These are phyloP conservation scores for Camelina sativa DNA, from an alignment of 345 rosid genomes.

Conservation along the genomic window DNA sequence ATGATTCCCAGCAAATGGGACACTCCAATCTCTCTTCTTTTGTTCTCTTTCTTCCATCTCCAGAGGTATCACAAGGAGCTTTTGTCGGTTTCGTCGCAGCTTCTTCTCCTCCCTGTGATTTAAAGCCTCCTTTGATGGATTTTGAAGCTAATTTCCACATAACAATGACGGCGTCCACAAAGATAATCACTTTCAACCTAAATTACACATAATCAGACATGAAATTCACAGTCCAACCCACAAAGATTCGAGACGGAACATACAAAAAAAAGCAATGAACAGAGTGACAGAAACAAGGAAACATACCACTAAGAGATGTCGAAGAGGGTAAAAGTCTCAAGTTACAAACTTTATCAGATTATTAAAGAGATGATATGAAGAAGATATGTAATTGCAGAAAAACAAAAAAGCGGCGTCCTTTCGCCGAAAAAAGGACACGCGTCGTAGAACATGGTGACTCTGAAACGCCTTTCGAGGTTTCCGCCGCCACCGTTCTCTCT, in stretches of 20 bases:
- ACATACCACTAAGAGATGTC: constrained; percentile 25
- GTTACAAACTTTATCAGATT: background rate
- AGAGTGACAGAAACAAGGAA: background rate
- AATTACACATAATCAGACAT: constrained; percentile 4
- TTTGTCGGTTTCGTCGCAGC: constrained; percentile 30
- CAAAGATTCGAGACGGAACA: constrained; percentile 16
- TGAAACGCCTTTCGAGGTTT: constrained; percentile 37
- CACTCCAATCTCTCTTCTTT: constrained; percentile 66
- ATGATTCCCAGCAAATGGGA: constrained; percentile 75
- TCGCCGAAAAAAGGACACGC: constrained; percentile 28
- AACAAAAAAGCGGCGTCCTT: background rate
- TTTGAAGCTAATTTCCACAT: constrained; percentile 55
- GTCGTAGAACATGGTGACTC: constrained; percentile 33
- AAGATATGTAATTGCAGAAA: background rate
- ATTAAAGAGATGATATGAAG: background rate
- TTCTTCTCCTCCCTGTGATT: constrained; percentile 38
- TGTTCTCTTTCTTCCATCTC: constrained; percentile 41
- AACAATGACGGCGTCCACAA: background rate
- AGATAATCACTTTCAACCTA: background rate
- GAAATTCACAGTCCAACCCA: background rate
- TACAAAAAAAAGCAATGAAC: constrained; percentile 17
- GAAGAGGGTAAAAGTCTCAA: background rate
- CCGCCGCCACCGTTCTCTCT: constrained; percentile 20
- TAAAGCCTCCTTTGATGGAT: constrained; percentile 35
- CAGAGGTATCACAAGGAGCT: constrained; percentile 33